A percentile compares a stretch with the other conserved stretches of the same genome.
phyloP scores from a whole-genome alignment of 495 filamentous ascomycete species.

The Sporormia fimetaria region DNA sequence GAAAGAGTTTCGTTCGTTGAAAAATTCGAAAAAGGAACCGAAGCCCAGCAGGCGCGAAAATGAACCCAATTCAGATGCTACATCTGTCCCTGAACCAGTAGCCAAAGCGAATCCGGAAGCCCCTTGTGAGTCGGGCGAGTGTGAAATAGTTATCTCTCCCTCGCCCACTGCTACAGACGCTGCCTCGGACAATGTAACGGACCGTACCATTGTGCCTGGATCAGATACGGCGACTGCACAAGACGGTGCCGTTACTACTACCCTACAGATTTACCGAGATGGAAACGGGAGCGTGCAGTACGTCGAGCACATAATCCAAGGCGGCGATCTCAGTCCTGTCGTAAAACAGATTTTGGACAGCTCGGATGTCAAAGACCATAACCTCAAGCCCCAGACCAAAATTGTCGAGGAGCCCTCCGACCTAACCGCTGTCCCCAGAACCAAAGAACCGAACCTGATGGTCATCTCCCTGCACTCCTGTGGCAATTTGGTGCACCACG shows the following conservation, averaged over 20 bases:
- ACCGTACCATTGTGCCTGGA: too few species aligned
- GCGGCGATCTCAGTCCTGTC: slow-evolving; percentile 33
- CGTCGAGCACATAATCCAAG: slow-evolving; percentile 44
- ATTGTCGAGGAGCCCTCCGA: slow-evolving; percentile 12
- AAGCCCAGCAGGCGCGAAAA: not conserved
- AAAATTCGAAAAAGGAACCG: slow-evolving; percentile 28
- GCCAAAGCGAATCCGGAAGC: too few species aligned
- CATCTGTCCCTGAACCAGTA: too few species aligned
- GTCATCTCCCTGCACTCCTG: slow-evolving; percentile 93
- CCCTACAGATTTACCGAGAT: slow-evolving; percentile 31
- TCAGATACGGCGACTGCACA: too few species aligned
- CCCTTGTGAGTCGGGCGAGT: too few species aligned
- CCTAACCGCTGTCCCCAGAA: slow-evolving; percentile 27
- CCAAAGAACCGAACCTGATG: slow-evolving; percentile 43
- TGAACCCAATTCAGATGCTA: too few species aligned
- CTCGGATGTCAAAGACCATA: slow-evolving; percentile 6
- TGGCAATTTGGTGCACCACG: slow-evolving; percentile 92
- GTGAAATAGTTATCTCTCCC: too few species aligned
- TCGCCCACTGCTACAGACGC: too few species aligned
- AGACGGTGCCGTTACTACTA: slow-evolving; percentile 18
- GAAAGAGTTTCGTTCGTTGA: slow-evolving; percentile 48
- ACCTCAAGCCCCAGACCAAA: slow-evolving; percentile 5
- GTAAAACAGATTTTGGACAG: slow-evolving; percentile 24
- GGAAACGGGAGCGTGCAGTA: slow-evolving; percentile 41
- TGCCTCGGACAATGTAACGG: too few species aligned